phyloP scores from a whole-genome alignment of 192 early-diverging fungal species.

The Umbelopsis sp. region DNA sequence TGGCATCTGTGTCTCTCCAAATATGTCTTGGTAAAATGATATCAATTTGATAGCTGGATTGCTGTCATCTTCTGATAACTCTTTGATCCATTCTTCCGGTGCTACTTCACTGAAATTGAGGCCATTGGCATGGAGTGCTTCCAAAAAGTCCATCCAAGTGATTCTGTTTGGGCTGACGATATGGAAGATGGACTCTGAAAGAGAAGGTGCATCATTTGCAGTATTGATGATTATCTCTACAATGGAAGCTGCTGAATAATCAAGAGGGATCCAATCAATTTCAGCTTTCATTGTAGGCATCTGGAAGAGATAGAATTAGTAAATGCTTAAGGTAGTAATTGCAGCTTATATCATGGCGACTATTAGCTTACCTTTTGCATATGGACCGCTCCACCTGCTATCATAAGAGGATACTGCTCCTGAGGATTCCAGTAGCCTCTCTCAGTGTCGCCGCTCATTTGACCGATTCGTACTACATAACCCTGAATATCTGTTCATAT shows the following conservation, averaged over 20 bases:
- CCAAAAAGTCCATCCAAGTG: constrained; percentile 24
- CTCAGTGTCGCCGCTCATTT: constrained; percentile 30
- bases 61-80: constrained; percentile 23
- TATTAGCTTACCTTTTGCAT: constrained; percentile 28
- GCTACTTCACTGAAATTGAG: constrained; percentile 22
- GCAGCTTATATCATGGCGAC: too few relatives aligned
- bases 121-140: constrained; percentile 18
- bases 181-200: constrained; percentile 18
- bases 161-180: constrained; percentile 30
- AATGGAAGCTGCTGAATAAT: constrained; percentile 28
- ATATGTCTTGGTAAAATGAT: constrained; percentile 22
- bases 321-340: too few relatives aligned
- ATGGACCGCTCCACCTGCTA: constrained; percentile 24
- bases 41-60: constrained; percentile 34
- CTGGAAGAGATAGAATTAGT: too few relatives aligned
- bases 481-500: constrained; percentile 10
- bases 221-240: constrained; percentile 25
- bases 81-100: constrained; percentile 22
- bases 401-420: constrained; percentile 31
- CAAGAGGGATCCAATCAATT: constrained; percentile 40
- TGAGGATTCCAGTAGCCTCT: constrained; percentile 35
- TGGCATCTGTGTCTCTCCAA: constrained; percentile 14
- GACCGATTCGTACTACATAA: constrained; percentile 35
- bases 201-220: not conserved
- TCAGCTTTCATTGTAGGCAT: constrained; percentile 25